Conservation (phyloP, 768 basidiomycete genomes). For the Rhodotorula taiwanensis region DNA sequence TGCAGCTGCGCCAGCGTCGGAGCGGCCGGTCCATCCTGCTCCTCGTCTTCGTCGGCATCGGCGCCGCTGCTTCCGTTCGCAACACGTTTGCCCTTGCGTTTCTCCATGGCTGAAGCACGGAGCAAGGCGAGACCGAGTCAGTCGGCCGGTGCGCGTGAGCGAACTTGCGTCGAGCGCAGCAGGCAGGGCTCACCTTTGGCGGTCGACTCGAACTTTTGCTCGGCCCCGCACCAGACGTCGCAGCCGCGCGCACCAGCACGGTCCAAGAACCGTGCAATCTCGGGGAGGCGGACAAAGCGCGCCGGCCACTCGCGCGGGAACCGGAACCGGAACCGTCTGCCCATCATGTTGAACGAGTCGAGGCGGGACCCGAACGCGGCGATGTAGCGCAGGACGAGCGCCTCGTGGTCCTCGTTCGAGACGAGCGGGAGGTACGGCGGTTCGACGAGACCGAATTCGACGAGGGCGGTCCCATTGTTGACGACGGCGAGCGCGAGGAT, state of each 20-base stretch:
- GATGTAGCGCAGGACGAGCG: slow-evolving; percentile 23
- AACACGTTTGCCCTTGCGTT: slow-evolving; percentile 32
- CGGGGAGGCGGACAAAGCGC: slow-evolving; percentile 12
- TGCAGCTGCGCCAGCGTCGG: background rate
- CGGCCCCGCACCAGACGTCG: slow-evolving; percentile 24
- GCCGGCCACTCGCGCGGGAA: slow-evolving; percentile 31
- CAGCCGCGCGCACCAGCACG: slow-evolving; percentile 25
- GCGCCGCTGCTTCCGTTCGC: slow-evolving; percentile 4
- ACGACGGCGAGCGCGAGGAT: slow-evolving; percentile 28
- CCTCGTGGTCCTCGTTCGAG: slow-evolving; percentile 18
- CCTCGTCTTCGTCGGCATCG: background rate
- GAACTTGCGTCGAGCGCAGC: too few relatives aligned
- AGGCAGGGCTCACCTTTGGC: slow-evolving; percentile 28
- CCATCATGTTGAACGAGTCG: slow-evolving; percentile 33
- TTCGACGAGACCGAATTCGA: slow-evolving; percentile 25
- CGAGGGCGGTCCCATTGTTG: slow-evolving; percentile 30
- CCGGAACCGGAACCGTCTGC: slow-evolving; percentile 23
- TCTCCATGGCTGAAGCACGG: slow-evolving; percentile 17
- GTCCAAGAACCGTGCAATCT: slow-evolving; percentile 30
- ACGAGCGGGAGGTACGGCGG: slow-evolving; percentile 7
- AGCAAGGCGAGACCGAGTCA: background rate
- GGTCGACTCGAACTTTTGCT: slow-evolving; percentile 24
- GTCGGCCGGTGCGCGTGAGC: too few relatives aligned
- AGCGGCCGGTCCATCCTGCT: background rate
- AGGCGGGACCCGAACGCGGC: slow-evolving; percentile 29